Evolutionary conservation across 1,284 basidiomycete species (phyloP).

Genomic region (Pseudozyma thailandica): DNA sequence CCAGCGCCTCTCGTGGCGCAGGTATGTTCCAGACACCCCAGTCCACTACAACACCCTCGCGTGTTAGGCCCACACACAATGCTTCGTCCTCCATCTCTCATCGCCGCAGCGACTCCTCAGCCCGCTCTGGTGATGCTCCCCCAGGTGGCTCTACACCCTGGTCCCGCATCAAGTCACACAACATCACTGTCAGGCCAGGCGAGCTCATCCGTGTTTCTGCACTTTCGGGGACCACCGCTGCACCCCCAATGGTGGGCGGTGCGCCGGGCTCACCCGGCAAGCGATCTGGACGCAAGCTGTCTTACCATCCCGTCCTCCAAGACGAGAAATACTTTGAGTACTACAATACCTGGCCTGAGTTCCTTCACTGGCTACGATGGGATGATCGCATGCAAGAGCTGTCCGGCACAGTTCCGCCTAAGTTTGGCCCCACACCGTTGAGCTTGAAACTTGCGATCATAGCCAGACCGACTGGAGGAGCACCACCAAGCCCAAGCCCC

Average conservation of each 20-base stretch:
- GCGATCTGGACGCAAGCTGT: constrained; percentile 42
- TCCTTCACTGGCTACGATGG: constrained; percentile 62
- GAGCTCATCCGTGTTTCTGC: constrained; percentile 54
- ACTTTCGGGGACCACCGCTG: constrained; percentile 38
- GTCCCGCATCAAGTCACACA: constrained; percentile 29
- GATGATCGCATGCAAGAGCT: constrained; percentile 56
- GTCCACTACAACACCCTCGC: constrained; percentile 22
- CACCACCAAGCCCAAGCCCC: constrained; percentile 30
- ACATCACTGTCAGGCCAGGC: constrained; percentile 22
- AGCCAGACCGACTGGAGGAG: constrained; percentile 20
- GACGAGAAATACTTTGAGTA: constrained; percentile 58
- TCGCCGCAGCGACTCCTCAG: constrained; percentile 29
- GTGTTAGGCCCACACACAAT: constrained; percentile 16
- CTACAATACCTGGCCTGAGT: constrained; percentile 57
- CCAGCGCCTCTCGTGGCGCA: constrained; percentile 17
- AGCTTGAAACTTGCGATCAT: constrained; percentile 41
- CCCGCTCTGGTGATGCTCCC: constrained; percentile 17
- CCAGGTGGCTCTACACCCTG: constrained; percentile 20
- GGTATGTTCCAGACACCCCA: constrained; percentile 26
- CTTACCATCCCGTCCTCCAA: constrained; percentile 53
- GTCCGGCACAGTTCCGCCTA: constrained; percentile 52
- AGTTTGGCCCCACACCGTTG: constrained; percentile 45
- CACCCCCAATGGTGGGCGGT: constrained; percentile 54
- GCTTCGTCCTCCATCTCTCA: constrained; percentile 22
- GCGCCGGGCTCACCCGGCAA: constrained; percentile 59